phyloP scores from a whole-genome alignment of 305 asterid genomes.

The Fraxinus baroniana region DNA sequence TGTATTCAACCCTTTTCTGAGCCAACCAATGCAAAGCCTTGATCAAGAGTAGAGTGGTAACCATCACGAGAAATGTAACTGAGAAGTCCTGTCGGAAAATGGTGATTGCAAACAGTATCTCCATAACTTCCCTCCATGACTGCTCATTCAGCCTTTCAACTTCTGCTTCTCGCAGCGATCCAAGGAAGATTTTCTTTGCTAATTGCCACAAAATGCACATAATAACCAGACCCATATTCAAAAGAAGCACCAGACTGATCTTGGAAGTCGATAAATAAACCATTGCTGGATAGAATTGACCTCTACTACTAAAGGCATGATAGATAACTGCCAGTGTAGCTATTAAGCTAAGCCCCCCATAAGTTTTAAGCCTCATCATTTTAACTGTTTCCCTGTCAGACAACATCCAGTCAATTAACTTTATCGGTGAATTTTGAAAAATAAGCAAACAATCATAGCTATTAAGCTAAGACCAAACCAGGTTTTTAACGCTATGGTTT shows the following conservation, averaged over 20 bases:
- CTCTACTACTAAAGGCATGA: slow-evolving; percentile 75
- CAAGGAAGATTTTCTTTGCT: slow-evolving; percentile 82
- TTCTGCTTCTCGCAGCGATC: slow-evolving; percentile 92
- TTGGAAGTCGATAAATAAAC: slow-evolving; percentile 87
- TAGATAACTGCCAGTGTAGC: slow-evolving; percentile 67
- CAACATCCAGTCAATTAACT: slow-evolving; percentile 23
- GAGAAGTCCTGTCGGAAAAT: slow-evolving; percentile 94
- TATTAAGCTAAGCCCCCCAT: slow-evolving; percentile 66
- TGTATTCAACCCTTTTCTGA: slow-evolving; percentile 91
- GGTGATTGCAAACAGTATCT: slow-evolving; percentile 87
- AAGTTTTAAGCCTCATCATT: slow-evolving; percentile 80
- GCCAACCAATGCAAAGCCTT: slow-evolving; percentile 98
- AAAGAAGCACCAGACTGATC: slow-evolving; percentile 75
- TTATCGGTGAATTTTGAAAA: background rate
- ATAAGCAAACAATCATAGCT: background rate
- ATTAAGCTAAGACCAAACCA: background rate
- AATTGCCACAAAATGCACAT: slow-evolving; percentile 91
- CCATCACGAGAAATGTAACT: slow-evolving; percentile 74
- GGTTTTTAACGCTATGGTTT: background rate
- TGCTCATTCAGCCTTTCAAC: slow-evolving; percentile 96
- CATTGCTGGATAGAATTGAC: slow-evolving; percentile 96
- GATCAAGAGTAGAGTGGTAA: slow-evolving; percentile 75
- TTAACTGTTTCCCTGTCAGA: slow-evolving; percentile 32
- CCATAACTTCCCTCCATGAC: slow-evolving; percentile 95
- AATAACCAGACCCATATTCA: slow-evolving; percentile 77